Conservation (phyloP, 2,329 filamentous ascomycete species). For the Alternaria metachromatica region DNA sequence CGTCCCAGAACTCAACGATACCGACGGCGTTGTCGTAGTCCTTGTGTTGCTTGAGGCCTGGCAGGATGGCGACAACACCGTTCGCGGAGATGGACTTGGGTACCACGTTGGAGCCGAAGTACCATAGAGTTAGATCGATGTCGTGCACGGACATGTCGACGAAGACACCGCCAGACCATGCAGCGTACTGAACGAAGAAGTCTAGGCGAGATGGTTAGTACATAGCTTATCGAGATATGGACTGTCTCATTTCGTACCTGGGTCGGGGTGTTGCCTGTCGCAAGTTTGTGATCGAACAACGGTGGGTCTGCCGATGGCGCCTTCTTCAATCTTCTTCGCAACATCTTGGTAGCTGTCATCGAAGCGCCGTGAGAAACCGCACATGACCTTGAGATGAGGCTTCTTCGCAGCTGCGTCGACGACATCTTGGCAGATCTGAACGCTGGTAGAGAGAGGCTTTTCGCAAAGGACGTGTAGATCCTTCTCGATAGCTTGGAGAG, state of each 20-base stretch:
- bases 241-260: background rate
- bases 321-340: constrained; percentile 42
- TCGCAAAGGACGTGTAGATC: constrained; percentile 49
- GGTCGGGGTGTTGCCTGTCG: constrained; percentile 44
- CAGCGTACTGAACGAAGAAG: constrained; percentile 54
- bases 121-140: constrained; percentile 54
- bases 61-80: constrained; percentile 46
- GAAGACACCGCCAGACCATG: constrained; percentile 53
- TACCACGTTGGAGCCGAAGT: constrained; percentile 46
- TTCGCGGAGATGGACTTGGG: constrained; percentile 49
- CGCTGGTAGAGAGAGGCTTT: constrained; percentile 48
- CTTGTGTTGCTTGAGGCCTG: constrained; percentile 47
- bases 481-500: constrained; percentile 44
- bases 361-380: constrained; percentile 55
- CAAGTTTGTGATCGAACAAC: constrained; percentile 54
- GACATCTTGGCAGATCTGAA: constrained; percentile 39
- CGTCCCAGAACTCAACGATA: constrained; percentile 54
- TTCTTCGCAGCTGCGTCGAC: constrained; percentile 46
- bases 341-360: constrained; percentile 53
- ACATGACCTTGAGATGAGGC: constrained; percentile 53
- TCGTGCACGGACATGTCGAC: constrained; percentile 55
- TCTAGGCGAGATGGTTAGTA: constrained; percentile 35
- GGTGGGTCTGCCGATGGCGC: constrained; percentile 50
- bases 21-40: constrained; percentile 56
- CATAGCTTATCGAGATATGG: accelerated